Conservation (phyloP, 2,329 filamentous ascomycete genomes). For the Alternaria sp. region DNA sequence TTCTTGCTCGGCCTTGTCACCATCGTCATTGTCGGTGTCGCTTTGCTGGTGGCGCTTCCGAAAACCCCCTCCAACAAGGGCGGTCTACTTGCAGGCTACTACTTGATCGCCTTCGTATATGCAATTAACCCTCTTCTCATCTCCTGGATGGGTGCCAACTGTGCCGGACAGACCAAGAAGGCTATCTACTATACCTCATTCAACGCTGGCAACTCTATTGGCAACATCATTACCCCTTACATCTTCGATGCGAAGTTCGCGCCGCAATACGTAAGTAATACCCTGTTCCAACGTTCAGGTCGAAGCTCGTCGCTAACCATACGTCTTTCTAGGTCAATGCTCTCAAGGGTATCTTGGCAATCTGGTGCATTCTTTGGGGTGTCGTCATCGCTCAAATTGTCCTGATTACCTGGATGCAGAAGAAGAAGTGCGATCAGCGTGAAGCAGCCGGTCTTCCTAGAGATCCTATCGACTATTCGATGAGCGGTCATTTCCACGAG, state of each 20-base stretch:
- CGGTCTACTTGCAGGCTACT: slow-evolving; percentile 67
- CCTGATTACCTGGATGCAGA: slow-evolving; percentile 31
- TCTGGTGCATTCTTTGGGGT: slow-evolving; percentile 33
- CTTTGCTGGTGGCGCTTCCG: slow-evolving; percentile 63
- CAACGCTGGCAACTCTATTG: slow-evolving; percentile 68
- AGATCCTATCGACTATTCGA: slow-evolving; percentile 29
- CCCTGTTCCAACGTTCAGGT: background rate
- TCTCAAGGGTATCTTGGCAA: slow-evolving; percentile 31
- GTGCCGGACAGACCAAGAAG: slow-evolving; percentile 73
- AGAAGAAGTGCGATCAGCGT: slow-evolving; percentile 33
- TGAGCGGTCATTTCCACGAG: slow-evolving; percentile 28
- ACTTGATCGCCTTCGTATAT: slow-evolving; percentile 72
- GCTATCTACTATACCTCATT: slow-evolving; percentile 70
- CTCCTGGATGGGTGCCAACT: slow-evolving; percentile 75
- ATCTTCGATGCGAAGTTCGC: slow-evolving; percentile 33
- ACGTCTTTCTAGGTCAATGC: slow-evolving; percentile 23
- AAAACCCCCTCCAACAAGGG: slow-evolving; percentile 55
- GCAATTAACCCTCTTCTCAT: slow-evolving; percentile 72
- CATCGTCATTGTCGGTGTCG: slow-evolving; percentile 67
- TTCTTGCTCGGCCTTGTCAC: slow-evolving; percentile 59
- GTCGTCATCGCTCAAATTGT: slow-evolving; percentile 27
- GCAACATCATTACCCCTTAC: slow-evolving; percentile 63
- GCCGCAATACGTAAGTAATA: slow-evolving; percentile 32
- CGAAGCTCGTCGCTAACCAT: background rate
- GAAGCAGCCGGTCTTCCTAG: slow-evolving; percentile 32